Base-by-base conservation (phyloP, 495 filamentous ascomycete genomes). In the Schizothecium vesticola region DNA sequence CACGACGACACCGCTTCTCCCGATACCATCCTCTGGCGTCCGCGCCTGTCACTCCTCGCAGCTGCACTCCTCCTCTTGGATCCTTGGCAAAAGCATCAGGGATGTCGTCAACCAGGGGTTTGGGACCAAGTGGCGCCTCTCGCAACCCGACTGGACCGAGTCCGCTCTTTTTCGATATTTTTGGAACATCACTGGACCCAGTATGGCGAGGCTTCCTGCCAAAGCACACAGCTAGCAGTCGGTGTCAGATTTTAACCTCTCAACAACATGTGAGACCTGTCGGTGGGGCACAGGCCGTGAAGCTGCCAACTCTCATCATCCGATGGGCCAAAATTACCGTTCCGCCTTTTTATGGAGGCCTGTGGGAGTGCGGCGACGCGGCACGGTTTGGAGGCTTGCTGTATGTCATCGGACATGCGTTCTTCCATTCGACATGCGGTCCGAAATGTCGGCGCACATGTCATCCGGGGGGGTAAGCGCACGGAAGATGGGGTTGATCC, bases 71-170 rank as follows among this genome's bases (percentile, higher is more conserved):
- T 61, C 24, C 28, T 9, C 26, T 51, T 63, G 21, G 62, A 31
- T n/a, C 29, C 62, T 64, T 64, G 62, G 62, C 62, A 55, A 25
- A 26, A 29, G 24, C 62, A 24, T 64, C 62, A 19, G 6, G 6
- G 62, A 26, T 9, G 7, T 51, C n/a, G 33, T 64, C 62, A 64
- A 66, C 65, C 65, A 66, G 31, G 65, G 65, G 57, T 36, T 33
- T 58, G 65, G 65, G 65, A 36, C 65, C 57, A 24, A 59, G 26
- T 28, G 56, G 56, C 56, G 24, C 56, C 56, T 31, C 29, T 58
- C 29, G 6, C 56, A 65, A 23, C 56, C 65, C 57, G 65, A 66
- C 56, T 51, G 65, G 56, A 57, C 23, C 55, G 51, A 31, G 23
- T 9, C 51, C 33, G 43, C n/a, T 59, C 16, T 43, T 19, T 43